These are phyloP conservation scores for Aspergillus transmontanensis DNA, from an alignment of 2,329 filamentous ascomycete genomes.

Conservation along the genomic window DNA sequence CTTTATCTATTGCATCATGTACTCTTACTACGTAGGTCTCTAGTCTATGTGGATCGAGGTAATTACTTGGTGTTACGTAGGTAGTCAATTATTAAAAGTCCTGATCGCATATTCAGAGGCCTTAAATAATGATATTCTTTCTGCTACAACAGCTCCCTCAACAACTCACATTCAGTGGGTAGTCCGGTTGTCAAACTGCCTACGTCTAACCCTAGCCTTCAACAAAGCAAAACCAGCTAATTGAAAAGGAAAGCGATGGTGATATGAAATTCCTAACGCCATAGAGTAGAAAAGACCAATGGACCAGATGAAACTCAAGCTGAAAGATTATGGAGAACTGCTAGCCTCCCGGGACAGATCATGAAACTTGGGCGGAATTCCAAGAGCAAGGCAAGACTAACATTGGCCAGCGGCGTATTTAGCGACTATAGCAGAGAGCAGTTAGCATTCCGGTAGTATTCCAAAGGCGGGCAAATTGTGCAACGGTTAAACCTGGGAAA, in stretches of 20 bases:
- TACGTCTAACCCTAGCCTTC: slow-evolving; percentile 7
- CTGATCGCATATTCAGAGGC: neutral
- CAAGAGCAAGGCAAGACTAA: slow-evolving; percentile 5
- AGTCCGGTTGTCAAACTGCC: neutral
- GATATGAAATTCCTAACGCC: slow-evolving; percentile 24
- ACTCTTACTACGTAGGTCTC: neutral
- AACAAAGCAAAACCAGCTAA: neutral
- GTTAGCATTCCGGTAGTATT: slow-evolving; percentile 10
- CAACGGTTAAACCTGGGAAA: neutral
- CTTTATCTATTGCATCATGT: neutral
- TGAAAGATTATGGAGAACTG: slow-evolving; percentile 4
- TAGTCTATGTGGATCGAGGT: neutral
- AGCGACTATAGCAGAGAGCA: slow-evolving; percentile 48
- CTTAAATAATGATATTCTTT: neutral
- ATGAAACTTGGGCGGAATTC: slow-evolving; percentile 3
- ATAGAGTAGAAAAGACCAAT: slow-evolving; percentile 17
- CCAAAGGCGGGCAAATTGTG: neutral
- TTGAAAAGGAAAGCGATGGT: neutral
- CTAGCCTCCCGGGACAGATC: slow-evolving; percentile 3
- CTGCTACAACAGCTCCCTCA: neutral
- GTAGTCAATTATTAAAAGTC: neutral
- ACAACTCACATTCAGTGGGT: neutral
- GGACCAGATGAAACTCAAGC: slow-evolving; percentile 7
- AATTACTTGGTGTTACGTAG: neutral
- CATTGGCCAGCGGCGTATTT: slow-evolving; percentile 32